Evolutionary conservation across 495 filamentous ascomycete species (phyloP).

Genomic region (Pyrenopolyporus hunteri): DNA sequence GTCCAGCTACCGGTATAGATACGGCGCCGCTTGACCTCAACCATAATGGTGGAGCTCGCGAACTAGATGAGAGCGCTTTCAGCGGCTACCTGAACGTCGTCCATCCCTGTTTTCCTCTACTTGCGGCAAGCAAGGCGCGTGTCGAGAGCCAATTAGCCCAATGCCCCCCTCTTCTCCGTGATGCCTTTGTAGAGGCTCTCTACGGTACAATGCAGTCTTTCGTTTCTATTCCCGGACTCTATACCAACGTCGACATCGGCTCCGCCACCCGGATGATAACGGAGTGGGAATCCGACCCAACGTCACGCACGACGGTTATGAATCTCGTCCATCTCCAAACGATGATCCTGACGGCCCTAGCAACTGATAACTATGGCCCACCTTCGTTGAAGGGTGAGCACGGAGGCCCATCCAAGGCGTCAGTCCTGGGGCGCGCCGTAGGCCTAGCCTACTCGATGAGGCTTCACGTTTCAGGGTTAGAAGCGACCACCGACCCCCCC

Average conservation of each 20-base stretch:
- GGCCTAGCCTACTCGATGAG: conserved; percentile 64
- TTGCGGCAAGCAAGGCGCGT: conserved; percentile 68
- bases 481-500: conserved; percentile 33
- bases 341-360: conserved; percentile 65
- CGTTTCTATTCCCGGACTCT: conserved; percentile 51
- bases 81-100: conserved; percentile 73
- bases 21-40: conserved; percentile 36
- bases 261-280: conserved; percentile 57
- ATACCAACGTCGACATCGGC: conserved; percentile 46
- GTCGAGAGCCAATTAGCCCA: conserved; percentile 66
- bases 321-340: conserved; percentile 69
- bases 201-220: conserved; percentile 65
- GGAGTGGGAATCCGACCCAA: conserved; percentile 59
- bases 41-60: conserved; percentile 40
- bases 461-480: conserved; percentile 52
- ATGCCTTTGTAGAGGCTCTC: conserved; percentile 75
- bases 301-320: conserved; percentile 50
- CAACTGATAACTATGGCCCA: conserved; percentile 57
- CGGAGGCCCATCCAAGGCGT: conserved; percentile 44
- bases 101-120: conserved; percentile 75
- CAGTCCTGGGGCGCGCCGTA: conserved; percentile 62
- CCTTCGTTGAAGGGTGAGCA: conserved; percentile 41
- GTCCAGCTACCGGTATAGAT: conserved; percentile 43
- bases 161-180: conserved; percentile 65
- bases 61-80: conserved; percentile 54